These are phyloP conservation scores for Afroboletus lepidellus DNA, from an alignment of 1,284 basidiomycete genomes.

Conservation along the genomic window DNA sequence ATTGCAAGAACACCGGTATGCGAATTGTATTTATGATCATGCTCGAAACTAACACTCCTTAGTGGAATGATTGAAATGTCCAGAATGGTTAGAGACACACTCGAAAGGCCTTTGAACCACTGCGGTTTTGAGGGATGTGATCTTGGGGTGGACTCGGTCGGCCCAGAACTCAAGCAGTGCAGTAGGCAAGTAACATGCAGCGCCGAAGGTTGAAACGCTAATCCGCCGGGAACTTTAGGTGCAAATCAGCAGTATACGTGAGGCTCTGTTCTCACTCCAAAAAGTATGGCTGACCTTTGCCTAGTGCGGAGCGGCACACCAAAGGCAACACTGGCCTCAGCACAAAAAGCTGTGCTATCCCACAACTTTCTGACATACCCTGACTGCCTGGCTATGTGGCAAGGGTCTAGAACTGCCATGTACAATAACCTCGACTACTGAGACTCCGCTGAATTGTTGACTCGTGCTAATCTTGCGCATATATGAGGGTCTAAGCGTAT, in stretches of 20 bases:
- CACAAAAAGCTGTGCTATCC: constrained; percentile 39
- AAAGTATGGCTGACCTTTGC: not conserved
- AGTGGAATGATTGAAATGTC: constrained; percentile 32
- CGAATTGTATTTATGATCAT: not conserved
- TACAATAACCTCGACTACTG: not conserved
- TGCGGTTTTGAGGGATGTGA: constrained; percentile 33
- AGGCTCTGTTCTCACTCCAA: constrained; percentile 13
- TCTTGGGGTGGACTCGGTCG: constrained; percentile 12
- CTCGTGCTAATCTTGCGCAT: not conserved
- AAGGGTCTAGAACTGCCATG: too few species aligned
- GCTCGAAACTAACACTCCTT: not conserved
- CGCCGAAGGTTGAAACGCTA: not conserved
- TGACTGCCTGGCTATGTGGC: not conserved
- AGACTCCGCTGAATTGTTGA: not conserved
- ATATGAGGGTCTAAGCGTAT: not conserved
- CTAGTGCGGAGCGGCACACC: constrained; percentile 38
- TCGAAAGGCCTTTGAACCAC: constrained; percentile 29
- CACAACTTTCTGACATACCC: constrained; percentile 26
- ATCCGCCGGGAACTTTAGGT: constrained; percentile 24
- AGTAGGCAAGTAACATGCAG: constrained; percentile 11
- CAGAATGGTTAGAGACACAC: constrained; percentile 25
- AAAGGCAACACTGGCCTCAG: constrained; percentile 37
- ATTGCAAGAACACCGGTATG: constrained; percentile 32
- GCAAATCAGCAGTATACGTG: constrained; percentile 42
- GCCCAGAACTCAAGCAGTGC: constrained; percentile 35